Evolutionary conservation across 2,329 filamentous ascomycete species (phyloP).

Genomic region (Ascochyta rabiei): DNA sequence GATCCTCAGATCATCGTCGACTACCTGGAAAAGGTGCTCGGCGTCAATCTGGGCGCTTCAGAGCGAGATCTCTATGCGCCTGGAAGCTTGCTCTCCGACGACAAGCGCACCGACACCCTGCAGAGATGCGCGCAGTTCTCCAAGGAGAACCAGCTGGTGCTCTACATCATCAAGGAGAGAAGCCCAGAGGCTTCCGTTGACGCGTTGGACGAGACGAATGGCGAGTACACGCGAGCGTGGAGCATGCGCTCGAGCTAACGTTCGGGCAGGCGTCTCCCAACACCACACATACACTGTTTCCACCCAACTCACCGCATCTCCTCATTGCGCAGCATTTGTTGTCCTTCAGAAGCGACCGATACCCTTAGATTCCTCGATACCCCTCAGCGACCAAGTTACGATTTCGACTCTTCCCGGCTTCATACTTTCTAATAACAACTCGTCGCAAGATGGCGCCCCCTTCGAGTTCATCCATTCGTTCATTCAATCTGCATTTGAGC

Average conservation of each 20-base stretch:
- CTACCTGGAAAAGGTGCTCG: conserved; percentile 56
- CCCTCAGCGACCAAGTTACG: conserved; percentile 86
- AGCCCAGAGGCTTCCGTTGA: conserved; percentile 53
- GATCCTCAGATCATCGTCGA: conserved; percentile 56
- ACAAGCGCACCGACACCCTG: conserved; percentile 76
- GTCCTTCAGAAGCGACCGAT: conserved; percentile 88
- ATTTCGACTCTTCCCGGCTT: conserved; percentile 90
- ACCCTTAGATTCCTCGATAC: conserved; percentile 81
- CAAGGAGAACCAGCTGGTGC: conserved; percentile 80
- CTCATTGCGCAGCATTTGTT: conserved; percentile 83
- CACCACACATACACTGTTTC: conserved; percentile 79
- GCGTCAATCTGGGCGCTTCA: conserved; percentile 57
- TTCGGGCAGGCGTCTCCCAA: conserved; percentile 49
- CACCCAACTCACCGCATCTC: conserved; percentile 78
- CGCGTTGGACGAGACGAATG: conserved; percentile 40
- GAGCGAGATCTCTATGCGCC: conserved; percentile 78
- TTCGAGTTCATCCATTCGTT: conserved; percentile 93
- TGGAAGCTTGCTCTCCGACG: conserved; percentile 81
- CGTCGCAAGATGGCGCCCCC: conserved; percentile 78
- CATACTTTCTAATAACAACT: conserved; percentile 69
- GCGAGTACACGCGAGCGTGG: conserved; percentile 26
- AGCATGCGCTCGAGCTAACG: conserved; percentile 36
- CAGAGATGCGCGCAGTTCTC: conserved; percentile 89
- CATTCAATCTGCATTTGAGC: conserved; percentile 87
- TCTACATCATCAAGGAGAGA: conserved; percentile 90